A percentile compares a stretch with the other conserved stretches of the same genome.
Conservation (phyloP, 352 stramenopile genomes). For the Phytopythium chamaehyphon region DNA sequence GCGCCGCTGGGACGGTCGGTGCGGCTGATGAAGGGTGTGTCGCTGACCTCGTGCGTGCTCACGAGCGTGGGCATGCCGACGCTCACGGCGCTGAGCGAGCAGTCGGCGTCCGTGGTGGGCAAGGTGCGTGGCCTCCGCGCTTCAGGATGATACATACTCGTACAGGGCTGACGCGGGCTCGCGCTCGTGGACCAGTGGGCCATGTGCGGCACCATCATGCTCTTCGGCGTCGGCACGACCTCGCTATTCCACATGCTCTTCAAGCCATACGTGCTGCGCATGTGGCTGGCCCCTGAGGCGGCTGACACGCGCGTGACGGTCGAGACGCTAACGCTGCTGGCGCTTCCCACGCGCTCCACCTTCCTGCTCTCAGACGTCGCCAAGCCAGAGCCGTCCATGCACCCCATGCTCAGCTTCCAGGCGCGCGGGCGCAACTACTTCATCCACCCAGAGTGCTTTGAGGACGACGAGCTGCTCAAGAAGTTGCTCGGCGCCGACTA, state of each 20-base stretch:
- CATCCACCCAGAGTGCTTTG: slow-evolving; percentile 72
- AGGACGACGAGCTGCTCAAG: slow-evolving; percentile 54
- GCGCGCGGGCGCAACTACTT: slow-evolving; percentile 65
- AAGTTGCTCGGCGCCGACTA: slow-evolving; percentile 43
- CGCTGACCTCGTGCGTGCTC: slow-evolving; percentile 75
- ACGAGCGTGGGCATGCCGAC: slow-evolving; percentile 79
- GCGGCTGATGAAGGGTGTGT: slow-evolving; percentile 86
- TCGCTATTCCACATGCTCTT: slow-evolving; percentile 84
- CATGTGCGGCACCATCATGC: slow-evolving; percentile 87
- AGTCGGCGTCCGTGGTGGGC: slow-evolving; percentile 64
- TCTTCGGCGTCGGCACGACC: slow-evolving; percentile 81
- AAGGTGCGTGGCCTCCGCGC: slow-evolving; percentile 33
- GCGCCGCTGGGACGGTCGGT: slow-evolving; percentile 71
- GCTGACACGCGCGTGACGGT: slow-evolving; percentile 47
- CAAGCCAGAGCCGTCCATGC: slow-evolving; percentile 55
- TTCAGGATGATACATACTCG: not conserved
- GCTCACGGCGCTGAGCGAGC: slow-evolving; percentile 65
- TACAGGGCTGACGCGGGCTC: not conserved
- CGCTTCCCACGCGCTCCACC: slow-evolving; percentile 37
- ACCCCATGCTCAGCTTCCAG: slow-evolving; percentile 84
- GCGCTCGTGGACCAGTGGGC: too few relatives aligned
- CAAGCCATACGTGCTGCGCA: slow-evolving; percentile 81
- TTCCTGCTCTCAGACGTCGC: slow-evolving; percentile 65
- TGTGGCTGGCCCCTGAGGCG: slow-evolving; percentile 48
- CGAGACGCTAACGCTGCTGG: slow-evolving; percentile 70